Conservation (phyloP, 805 yeast genomes). For the Nakazawaea wickerhamii region DNA sequence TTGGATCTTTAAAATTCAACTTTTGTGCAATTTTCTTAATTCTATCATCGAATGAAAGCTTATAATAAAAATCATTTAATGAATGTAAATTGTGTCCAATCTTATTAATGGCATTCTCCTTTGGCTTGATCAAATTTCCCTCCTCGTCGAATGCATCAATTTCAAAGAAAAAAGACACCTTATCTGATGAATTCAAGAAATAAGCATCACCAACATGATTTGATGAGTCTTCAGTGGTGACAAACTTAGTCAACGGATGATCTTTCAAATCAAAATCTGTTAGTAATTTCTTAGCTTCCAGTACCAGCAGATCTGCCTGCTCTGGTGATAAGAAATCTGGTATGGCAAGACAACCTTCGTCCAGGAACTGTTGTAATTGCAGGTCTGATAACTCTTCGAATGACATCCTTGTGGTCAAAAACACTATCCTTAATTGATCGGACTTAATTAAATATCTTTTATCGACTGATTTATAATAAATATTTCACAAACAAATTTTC, state of each 20-base stretch:
- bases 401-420: background rate
- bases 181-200: slow-evolving; percentile 64
- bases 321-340: slow-evolving; percentile 44
- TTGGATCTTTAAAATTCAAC: slow-evolving; percentile 55
- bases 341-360: slow-evolving; percentile 59
- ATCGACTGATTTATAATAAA: too few relatives aligned
- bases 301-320: slow-evolving; percentile 35
- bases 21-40: slow-evolving; percentile 46
- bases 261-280: slow-evolving; percentile 41
- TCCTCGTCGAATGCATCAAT: slow-evolving; percentile 55
- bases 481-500: too few relatives aligned
- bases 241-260: slow-evolving; percentile 70
- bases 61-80: slow-evolving; percentile 41
- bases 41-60: slow-evolving; percentile 45
- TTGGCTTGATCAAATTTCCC: slow-evolving; percentile 48
- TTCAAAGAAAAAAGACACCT: slow-evolving; percentile 65
- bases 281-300: slow-evolving; percentile 40
- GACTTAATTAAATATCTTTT: too few relatives aligned
- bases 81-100: slow-evolving; percentile 76
- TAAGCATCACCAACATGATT: slow-evolving; percentile 70
- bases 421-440: too few relatives aligned
- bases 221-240: slow-evolving; percentile 43
- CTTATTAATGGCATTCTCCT: slow-evolving; percentile 60
- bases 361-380: slow-evolving; percentile 45
- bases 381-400: slow-evolving; percentile 30